These are phyloP conservation scores for Trichoderma sp. DNA, from an alignment of 2,329 filamentous ascomycete species.

Conservation along the genomic window DNA sequence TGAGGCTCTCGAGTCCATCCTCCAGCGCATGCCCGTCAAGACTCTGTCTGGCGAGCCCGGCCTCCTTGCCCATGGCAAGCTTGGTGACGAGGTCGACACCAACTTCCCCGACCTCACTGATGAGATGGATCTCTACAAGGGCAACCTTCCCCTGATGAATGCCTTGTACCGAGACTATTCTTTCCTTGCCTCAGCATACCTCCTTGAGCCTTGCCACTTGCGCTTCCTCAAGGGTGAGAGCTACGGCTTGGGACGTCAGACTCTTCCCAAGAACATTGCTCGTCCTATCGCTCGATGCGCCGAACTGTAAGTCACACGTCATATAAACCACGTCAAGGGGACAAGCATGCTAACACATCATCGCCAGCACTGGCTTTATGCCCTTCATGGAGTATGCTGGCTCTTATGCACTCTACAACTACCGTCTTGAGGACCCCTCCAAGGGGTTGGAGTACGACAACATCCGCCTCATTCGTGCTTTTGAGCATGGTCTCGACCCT, in stretches of 20 bases:
- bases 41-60: slow-evolving; percentile 71
- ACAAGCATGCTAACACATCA: not conserved
- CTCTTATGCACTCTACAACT: slow-evolving; percentile 68
- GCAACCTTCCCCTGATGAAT: slow-evolving; percentile 76
- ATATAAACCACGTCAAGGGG: not conserved
- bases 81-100: slow-evolving; percentile 71
- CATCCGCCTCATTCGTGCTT: slow-evolving; percentile 83
- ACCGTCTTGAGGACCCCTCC: slow-evolving; percentile 55
- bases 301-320: slow-evolving; percentile 65
- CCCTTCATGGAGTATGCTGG: slow-evolving; percentile 87
- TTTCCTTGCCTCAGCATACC: slow-evolving; percentile 83
- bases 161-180: slow-evolving; percentile 89
- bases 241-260: slow-evolving; percentile 74
- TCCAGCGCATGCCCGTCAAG: slow-evolving; percentile 75
- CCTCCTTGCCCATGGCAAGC: slow-evolving; percentile 67
- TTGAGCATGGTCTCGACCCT: slow-evolving; percentile 84
- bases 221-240: slow-evolving; percentile 64
- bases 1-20: slow-evolving; percentile 65
- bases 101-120: slow-evolving; percentile 74
- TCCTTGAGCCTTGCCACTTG: slow-evolving; percentile 88
- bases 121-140: slow-evolving; percentile 66
- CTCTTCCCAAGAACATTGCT: slow-evolving; percentile 71
- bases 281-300: slow-evolving; percentile 79
- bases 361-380: slow-evolving; percentile 64
- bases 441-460: slow-evolving; percentile 60